phyloP scores from a whole-genome alignment of 2,329 filamentous ascomycete genomes.

The Clarireedia homoeocarpa region DNA sequence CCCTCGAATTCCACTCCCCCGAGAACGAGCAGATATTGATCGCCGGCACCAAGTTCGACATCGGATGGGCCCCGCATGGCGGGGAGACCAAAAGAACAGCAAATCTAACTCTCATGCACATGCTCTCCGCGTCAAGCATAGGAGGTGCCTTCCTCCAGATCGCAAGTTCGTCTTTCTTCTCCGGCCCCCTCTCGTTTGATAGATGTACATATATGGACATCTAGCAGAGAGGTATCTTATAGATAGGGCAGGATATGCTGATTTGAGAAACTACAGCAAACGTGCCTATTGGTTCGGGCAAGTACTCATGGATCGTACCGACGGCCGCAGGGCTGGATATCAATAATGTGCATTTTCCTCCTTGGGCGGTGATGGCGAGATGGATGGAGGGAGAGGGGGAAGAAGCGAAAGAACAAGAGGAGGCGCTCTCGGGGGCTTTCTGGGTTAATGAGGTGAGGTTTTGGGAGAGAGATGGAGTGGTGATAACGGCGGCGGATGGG shows the following conservation, averaged over 20 bases:
- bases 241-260: not conserved
- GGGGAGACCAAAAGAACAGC: not conserved
- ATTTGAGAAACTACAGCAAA: not conserved
- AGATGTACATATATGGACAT: not conserved
- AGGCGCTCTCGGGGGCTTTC: slow-evolving; percentile 1
- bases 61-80: not conserved
- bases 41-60: not conserved
- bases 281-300: not conserved
- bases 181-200: not conserved
- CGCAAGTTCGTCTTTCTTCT: not conserved
- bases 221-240: not conserved
- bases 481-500: not conserved
- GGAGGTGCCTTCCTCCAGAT: not conserved
- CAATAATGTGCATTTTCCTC: slow-evolving; percentile 4
- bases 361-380: not conserved
- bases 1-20: not conserved
- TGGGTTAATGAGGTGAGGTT: slow-evolving; percentile 3
- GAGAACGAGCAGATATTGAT: not conserved
- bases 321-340: not conserved
- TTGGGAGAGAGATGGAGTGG: not conserved
- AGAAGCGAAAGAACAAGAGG: not conserved
- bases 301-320: not conserved
- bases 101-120: not conserved
- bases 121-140: not conserved
- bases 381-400: not conserved